Evolutionary conservation across 2,329 filamentous ascomycete species (phyloP).

Genomic region (Diaporthe citri): DNA sequence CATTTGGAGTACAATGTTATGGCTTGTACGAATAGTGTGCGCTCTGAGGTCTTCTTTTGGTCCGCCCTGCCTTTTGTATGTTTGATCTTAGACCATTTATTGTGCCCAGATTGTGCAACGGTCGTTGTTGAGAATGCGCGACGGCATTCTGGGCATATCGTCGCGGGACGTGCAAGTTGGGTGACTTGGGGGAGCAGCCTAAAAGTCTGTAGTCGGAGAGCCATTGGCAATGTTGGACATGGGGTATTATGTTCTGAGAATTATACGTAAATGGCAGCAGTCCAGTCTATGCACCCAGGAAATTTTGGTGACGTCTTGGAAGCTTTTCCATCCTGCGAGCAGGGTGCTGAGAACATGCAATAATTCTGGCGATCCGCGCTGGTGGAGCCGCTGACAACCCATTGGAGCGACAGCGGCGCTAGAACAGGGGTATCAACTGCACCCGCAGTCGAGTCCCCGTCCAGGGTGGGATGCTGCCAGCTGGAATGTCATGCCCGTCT

Average conservation of each 20-base stretch:
- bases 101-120: conserved; percentile 76
- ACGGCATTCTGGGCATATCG: conserved; percentile 61
- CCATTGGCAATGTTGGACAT: conserved; percentile 27
- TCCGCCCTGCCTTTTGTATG: conserved; percentile 94
- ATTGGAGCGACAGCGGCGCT: conserved; percentile 35
- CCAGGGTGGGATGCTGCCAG: conserved; percentile 39
- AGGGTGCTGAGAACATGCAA: conserved; percentile 3
- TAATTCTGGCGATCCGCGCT: conserved; percentile 33
- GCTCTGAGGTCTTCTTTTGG: conserved; percentile 79
- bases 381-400: conserved; percentile 38
- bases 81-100: conserved; percentile 95
- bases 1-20: conserved; percentile 82
- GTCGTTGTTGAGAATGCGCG: conserved; percentile 63
- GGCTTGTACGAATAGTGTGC: conserved; percentile 76
- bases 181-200: conserved; percentile 30
- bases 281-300: background rate
- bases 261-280: background rate
- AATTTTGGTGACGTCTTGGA: conserved; percentile 4
- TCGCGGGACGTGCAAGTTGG: background rate
- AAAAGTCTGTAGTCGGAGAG: conserved; percentile 14
- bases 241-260: background rate
- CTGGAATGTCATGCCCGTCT: conserved; percentile 34
- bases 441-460: conserved; percentile 34
- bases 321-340: conserved; percentile 2
- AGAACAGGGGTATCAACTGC: conserved; percentile 35